Evolutionary conservation across 208 protist genomes (phyloP), one percentile per base, ranked within the genome.

Genomic region (Balamuthia mandrillaris): DNA sequence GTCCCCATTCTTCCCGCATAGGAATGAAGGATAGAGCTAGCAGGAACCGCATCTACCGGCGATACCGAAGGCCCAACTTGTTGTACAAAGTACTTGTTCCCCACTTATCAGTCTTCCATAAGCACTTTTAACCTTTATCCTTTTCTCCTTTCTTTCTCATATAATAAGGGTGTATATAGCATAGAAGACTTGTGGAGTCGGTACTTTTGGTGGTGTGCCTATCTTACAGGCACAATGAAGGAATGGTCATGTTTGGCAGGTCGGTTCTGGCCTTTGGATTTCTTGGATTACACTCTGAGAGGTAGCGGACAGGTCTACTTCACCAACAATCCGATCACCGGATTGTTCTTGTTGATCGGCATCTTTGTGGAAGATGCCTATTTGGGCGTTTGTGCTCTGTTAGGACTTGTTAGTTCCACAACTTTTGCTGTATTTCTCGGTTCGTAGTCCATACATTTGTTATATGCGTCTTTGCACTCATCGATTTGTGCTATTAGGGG

Each of bases 271-370:
- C 63, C 63, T n/a, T 21, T 72, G 2, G 63, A 72, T 39, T 72
- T 72, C n/a, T 6, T 72, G 18, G 63, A 72, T 21, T 72, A 72
- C 35, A 72, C 63, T 9, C 37, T 72, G 0, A 33, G 63, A 7
- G 63, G 63, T 9, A 49, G 63, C 18, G 63, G 63, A 3, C 63
- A 72, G 63, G 63, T 72, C 12, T 72, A 72, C 9, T 72, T 72
- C 63, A 72, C 47, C 37, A 72, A 72, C 63, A 72, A 72, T 29
- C 63, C 63, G 18, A 45, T 72, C 63, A n/a, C 63, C 3, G 63
- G 63, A 4, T 3, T 72, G 14, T 5, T 72, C 37, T 45, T 72
- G 29, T 27, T 72, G 16, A 72, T 72, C 0, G 63, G 63, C 18
- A n/a, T 72, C 0, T 5, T 72, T 1, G 47, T 72, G 0, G 63